Base-by-base conservation (phyloP, 116 monocot species). In the Dioscorea cayenensis region DNA sequence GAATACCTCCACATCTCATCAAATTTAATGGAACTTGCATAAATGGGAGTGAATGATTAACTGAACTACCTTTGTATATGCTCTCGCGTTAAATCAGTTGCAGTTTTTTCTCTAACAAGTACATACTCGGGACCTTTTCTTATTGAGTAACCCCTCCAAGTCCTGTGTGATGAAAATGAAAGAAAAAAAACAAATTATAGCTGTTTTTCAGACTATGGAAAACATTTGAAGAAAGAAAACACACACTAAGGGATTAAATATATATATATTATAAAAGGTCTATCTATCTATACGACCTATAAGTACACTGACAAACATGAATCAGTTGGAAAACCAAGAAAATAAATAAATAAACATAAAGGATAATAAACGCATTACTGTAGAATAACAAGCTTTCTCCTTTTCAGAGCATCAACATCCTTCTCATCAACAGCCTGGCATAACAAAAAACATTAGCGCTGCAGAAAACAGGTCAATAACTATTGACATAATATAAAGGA, bases 1-100 rank as follows among this genome's bases (percentile, higher is more conserved):
- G 43, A 43, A 43, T 43, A 43, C 11, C 43, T 10, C 43, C 12
- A 32, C 32, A 43, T 43, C 12, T 43, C 43, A 43, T 43, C 43
- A 6, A 10, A 43, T 43, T 8, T 43, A 43, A 43, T 43, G 12
- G 7, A 43, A 43, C 55, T n/a, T 14, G 1, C 55, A 55, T 18
- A 5, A 55, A 16, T 19, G 18, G 18, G 17, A 55, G 52, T 19
- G n/a, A 55, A 5, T 16, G 2, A 2, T 55, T 55, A 14, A 55
- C n/a, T 55, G 55, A 2, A 55, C 14, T 84, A 90, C 90, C 81
- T 86, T 32, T 69, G 69, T 11, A 90, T 29, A 77, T 86, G 86
- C 63, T 90, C 90, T 71, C 79, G 63, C 63, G 86, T 86, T 69
- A 90, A 73, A 84, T 90, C 90, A 65, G 90, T 90, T 63, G 81